phyloP scores from a whole-genome alignment of 345 rosid species.

The Boechera retrofracta region DNA sequence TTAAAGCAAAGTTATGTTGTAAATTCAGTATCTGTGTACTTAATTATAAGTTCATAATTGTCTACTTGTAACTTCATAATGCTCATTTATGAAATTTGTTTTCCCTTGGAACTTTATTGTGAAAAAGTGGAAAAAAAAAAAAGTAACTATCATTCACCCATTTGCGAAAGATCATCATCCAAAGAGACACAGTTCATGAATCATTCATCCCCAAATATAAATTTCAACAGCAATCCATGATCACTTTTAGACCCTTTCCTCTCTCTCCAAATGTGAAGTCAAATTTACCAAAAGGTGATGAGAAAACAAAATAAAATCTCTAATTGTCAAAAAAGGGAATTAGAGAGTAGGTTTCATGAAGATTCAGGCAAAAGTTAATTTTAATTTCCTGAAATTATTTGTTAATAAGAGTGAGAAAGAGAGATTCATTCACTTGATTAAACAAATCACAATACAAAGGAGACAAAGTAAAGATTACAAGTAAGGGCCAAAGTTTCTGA shows the following conservation, averaged over 20 bases:
- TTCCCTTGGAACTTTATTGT: not conserved
- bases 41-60: not conserved
- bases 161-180: slow-evolving; percentile 25
- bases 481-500: slow-evolving; percentile 36
- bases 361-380: slow-evolving; percentile 2
- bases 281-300: slow-evolving; percentile 29
- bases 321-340: slow-evolving; percentile 26
- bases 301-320: slow-evolving; percentile 15
- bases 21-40: not conserved
- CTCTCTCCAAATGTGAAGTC: slow-evolving; percentile 33
- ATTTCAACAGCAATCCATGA: slow-evolving; percentile 20
- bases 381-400: not conserved
- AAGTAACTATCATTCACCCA: slow-evolving; percentile 24
- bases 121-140: slow-evolving; percentile 2
- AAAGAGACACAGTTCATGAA: slow-evolving; percentile 27
- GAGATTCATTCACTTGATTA: slow-evolving; percentile 38
- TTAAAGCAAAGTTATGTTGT: not conserved
- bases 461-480: slow-evolving; percentile 33
- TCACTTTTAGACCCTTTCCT: slow-evolving; percentile 29
- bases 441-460: slow-evolving; percentile 40
- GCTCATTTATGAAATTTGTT: not conserved
- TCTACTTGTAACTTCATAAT: not conserved
- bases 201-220: slow-evolving; percentile 17
- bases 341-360: slow-evolving; percentile 36
- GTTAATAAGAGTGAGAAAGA: slow-evolving; percentile 30